Base-by-base conservation (phyloP, 116 monocot genomes). In the Papilionanthe hybrid region DNA sequence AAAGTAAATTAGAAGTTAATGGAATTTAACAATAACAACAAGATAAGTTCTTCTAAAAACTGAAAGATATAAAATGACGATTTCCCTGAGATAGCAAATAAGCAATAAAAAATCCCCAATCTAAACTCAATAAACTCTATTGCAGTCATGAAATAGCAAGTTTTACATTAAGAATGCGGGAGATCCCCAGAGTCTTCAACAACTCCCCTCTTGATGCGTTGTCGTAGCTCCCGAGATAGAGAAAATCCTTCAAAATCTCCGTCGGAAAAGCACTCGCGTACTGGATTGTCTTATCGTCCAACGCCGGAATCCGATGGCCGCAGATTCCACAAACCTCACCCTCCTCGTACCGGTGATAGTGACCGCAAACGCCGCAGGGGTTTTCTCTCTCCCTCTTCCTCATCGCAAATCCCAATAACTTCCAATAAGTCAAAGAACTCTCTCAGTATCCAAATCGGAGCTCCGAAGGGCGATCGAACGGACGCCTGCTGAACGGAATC, bases 321-420 rank as follows among this genome's bases (percentile, higher is more conserved):
- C 96, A 96, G 1, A 93, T 83, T 17, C 93, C 96, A 81, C 96
- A 96, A 4, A 96, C 92, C 88, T 96, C 96, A 20, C 90, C 96
- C 45, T 88, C 88, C 81, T 96, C 96, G 86, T 87, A 90, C 85
- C 92, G 93, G 90, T 96, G 96, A 81, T 90, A 92, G 83, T 96
- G 96, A 41, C 96, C 93, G 79, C 96, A 96, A 27, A 96, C 90
- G 3, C 86, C 92, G 82, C 93, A 96, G 17, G 96, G 96, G 79
- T 93, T 93, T 89, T 96, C 96, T 78, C 96, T 87, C 87, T 90
- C 96, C 77, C 96, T 77, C 90, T 96, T 96, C 92, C 96, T 91
- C 96, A 93, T 93, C 85, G 43, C 76, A 15, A 49, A 25, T 42
- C 5, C 42, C 73, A 20, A 30, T 22, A 50, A 27, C 47, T 75